Conservation (phyloP, 345 rosid genomes). For the Melaleuca quinquenervia region DNA sequence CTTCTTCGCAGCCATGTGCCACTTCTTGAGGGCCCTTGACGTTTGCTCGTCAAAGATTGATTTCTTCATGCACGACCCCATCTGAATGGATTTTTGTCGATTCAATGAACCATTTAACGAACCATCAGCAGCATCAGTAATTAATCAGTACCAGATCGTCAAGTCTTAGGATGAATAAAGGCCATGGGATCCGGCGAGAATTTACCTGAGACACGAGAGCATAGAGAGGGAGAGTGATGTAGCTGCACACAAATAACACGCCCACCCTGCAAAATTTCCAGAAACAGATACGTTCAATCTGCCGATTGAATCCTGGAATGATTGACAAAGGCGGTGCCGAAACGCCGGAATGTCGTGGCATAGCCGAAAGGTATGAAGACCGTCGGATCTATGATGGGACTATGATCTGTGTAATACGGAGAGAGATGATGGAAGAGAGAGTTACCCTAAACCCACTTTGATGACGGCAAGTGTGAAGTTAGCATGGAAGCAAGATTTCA, state of each 20-base stretch:
- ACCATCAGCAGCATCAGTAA: neutral
- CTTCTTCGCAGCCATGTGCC: conserved; percentile 78
- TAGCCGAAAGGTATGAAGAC: neutral
- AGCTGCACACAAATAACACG: conserved; percentile 64
- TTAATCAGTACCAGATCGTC: neutral
- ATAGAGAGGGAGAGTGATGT: conserved; percentile 83
- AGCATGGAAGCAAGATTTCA: conserved; percentile 65
- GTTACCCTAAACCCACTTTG: conserved; percentile 65
- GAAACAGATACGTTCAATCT: neutral
- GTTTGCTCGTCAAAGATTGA: conserved; percentile 92
- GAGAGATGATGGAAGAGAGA: neutral
- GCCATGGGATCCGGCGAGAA: neutral
- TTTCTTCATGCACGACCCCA: conserved; percentile 87
- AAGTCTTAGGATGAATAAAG: neutral
- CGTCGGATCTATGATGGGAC: neutral
- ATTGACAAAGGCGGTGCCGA: neutral
- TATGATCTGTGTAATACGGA: neutral
- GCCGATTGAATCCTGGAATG: neutral
- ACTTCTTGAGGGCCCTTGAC: conserved; percentile 78
- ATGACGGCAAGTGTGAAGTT: conserved; percentile 37
- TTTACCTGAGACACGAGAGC: conserved; percentile 94
- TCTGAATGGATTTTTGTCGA: conserved; percentile 17
- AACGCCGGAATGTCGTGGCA: neutral
- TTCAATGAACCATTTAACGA: neutral
- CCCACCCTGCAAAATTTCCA: conserved; percentile 31